These are phyloP conservation scores for Yarrowia hollandica DNA, from an alignment of 805 yeast species.

Conservation along the genomic window DNA sequence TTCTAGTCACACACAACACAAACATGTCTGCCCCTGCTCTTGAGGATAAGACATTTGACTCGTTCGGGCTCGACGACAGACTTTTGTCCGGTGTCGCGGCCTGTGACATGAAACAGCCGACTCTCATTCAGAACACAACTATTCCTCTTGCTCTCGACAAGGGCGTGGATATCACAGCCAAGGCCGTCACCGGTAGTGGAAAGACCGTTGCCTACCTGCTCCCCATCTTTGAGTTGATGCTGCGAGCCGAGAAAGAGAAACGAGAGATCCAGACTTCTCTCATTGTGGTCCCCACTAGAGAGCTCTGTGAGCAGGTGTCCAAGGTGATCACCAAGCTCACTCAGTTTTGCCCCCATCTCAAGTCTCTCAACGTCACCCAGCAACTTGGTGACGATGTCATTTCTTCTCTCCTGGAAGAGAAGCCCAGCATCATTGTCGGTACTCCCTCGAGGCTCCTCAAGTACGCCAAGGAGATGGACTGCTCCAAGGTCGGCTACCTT, in stretches of 20 bases:
- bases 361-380: conserved; percentile 65
- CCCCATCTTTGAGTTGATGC: conserved; percentile 79
- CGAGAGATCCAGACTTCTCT: conserved; percentile 45
- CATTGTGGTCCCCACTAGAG: conserved; percentile 89
- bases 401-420: conserved; percentile 64
- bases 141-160: conserved; percentile 89
- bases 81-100: conserved; percentile 79
- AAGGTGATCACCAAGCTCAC: conserved; percentile 68
- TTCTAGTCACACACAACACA: neutral
- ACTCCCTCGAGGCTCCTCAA: conserved; percentile 80
- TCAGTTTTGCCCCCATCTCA: conserved; percentile 65
- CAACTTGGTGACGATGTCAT: conserved; percentile 68
- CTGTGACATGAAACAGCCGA: conserved; percentile 80
- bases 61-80: conserved; percentile 78
- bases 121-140: conserved; percentile 86
- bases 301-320: conserved; percentile 81
- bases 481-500: conserved; percentile 61
- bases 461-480: conserved; percentile 50
- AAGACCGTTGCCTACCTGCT: conserved; percentile 88
- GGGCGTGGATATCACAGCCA: conserved; percentile 87
- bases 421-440: conserved; percentile 78
- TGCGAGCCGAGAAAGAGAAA: conserved; percentile 42
- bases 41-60: conserved; percentile 52
- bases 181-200: conserved; percentile 95
- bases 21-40: neutral